Evolutionary conservation across 2,329 filamentous ascomycete genomes (phyloP), one percentile per base, ranked within the genome.

Genomic region (Claviceps sp.): DNA sequence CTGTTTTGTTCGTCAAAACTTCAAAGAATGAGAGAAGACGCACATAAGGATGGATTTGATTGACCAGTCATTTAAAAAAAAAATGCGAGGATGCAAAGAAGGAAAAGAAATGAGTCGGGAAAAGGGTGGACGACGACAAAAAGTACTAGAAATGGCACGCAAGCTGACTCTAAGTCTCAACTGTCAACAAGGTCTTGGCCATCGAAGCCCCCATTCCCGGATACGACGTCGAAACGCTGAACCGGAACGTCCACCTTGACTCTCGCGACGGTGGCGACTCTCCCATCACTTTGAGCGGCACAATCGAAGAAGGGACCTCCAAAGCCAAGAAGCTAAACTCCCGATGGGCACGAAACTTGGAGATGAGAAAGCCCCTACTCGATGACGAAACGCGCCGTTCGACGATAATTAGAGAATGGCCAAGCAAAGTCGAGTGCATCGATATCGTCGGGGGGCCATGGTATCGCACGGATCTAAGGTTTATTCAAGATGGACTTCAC

Each of bases 401-500:
- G n/a, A n/a, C n/a, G n/a, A n/a, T n/a, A n/a, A 9, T 5, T 17
- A 17, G 17, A 42, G 39, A 9, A 17, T 17, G 20, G 39, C 39
- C 39, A 11, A 2, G 17, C 39, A 22, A 5, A 20, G 17, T 22
- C 9, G 9, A 42, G 11, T 42, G 39, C 17, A 40, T n/a, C 39
- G 20, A 26, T 26, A 2, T 2, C 20, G 1, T 2, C 20, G 20
- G n/a, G n/a, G n/a, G n/a, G n/a, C n/a, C n/a, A 20, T 40, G 39
- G 39, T 6, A 5, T 7, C 11, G 0, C 20, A 9, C 17, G 17
- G 1, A 14, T 1, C 11, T n/a, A 22, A 0, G 1, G 16, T 22
- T 14, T 14, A 9, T 44, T 7, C 22, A 16, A 1, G 13, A 26
- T 22, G 42, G 42, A 16, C 16, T 47, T 11, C 8, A 14, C 5